phyloP scores from a whole-genome alignment of 2,329 filamentous ascomycete genomes.

The Aureobasidium sp. region DNA sequence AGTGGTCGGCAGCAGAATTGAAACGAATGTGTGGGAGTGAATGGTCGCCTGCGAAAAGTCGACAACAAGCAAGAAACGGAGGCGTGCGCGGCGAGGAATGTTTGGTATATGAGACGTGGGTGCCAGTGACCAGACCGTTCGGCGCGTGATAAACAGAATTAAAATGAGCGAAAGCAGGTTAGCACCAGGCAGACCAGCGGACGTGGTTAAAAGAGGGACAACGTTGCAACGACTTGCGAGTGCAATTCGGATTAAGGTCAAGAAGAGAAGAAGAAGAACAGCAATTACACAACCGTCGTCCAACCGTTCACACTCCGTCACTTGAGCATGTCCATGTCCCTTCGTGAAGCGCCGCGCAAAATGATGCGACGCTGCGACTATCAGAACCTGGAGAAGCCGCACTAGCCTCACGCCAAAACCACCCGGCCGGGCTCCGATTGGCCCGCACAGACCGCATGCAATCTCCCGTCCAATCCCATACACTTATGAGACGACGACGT shows the following conservation, averaged over 20 bases:
- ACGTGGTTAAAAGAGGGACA: conserved; percentile 14
- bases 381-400: conserved; percentile 4
- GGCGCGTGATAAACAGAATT: conserved; percentile 13
- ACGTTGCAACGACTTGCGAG: conserved; percentile 10
- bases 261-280: conserved; percentile 8
- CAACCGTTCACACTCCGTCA: conserved; percentile 3
- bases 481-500: conserved; percentile 4
- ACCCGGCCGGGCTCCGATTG: neutral
- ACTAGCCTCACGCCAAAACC: neutral
- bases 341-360: neutral
- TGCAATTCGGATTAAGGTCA: conserved; percentile 1
- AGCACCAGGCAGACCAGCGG: neutral
- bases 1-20: neutral
- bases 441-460: neutral
- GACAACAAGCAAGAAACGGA: conserved; percentile 13
- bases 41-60: conserved; percentile 2
- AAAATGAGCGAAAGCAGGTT: conserved; percentile 14
- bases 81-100: conserved; percentile 13
- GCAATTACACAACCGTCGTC: conserved; percentile 9
- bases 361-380: conserved; percentile 10
- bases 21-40: neutral
- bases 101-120: conserved; percentile 13
- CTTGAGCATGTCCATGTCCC: neutral
- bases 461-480: conserved; percentile 1
- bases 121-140: conserved; percentile 9